These are phyloP conservation scores for Tetracladium marchalianum DNA, from an alignment of 495 filamentous ascomycete genomes.

Conservation along the genomic window DNA sequence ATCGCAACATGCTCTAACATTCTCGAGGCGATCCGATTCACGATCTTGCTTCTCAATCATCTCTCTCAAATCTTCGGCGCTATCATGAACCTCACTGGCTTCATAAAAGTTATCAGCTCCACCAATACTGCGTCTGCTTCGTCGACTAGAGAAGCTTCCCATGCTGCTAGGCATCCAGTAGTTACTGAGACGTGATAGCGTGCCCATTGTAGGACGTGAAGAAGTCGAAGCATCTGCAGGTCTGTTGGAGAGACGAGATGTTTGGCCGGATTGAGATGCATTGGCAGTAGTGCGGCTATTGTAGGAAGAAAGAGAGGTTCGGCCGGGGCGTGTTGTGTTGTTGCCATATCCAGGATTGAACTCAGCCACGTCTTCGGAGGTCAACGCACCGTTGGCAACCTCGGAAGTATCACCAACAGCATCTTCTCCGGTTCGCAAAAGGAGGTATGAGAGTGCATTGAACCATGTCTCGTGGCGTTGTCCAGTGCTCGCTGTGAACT, in stretches of 20 bases:
- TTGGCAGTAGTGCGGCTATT: conserved; percentile 61
- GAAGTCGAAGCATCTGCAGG: conserved; percentile 16
- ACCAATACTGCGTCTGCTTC: conserved; percentile 16
- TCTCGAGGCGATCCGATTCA: conserved; percentile 72
- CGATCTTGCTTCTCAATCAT: conserved; percentile 67
- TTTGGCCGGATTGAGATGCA: conserved; percentile 42
- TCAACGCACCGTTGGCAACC: conserved; percentile 43
- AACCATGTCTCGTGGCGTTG: conserved; percentile 98
- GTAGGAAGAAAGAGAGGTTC: conserved; percentile 73
- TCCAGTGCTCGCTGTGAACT: conserved; percentile 88
- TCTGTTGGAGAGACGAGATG: conserved; percentile 24
- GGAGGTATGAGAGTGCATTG: conserved; percentile 89
- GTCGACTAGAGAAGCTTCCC: conserved; percentile 13
- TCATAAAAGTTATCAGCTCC: conserved; percentile 48
- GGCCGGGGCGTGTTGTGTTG: conserved; percentile 39
- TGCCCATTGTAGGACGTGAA: conserved; percentile 16
- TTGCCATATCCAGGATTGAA: conserved; percentile 67
- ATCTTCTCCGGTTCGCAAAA: conserved; percentile 60
- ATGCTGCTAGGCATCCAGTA: conserved; percentile 17
- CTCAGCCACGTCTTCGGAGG: conserved; percentile 73
- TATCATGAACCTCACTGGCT: conserved; percentile 60
- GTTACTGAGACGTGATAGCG: conserved; percentile 29
- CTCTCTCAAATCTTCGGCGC: conserved; percentile 67
- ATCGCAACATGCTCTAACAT: conserved; percentile 95
- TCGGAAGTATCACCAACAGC: conserved; percentile 47